Evolutionary conservation across 768 basidiomycete genomes (phyloP).

Genomic region (Panaeolus papilionaceus): DNA sequence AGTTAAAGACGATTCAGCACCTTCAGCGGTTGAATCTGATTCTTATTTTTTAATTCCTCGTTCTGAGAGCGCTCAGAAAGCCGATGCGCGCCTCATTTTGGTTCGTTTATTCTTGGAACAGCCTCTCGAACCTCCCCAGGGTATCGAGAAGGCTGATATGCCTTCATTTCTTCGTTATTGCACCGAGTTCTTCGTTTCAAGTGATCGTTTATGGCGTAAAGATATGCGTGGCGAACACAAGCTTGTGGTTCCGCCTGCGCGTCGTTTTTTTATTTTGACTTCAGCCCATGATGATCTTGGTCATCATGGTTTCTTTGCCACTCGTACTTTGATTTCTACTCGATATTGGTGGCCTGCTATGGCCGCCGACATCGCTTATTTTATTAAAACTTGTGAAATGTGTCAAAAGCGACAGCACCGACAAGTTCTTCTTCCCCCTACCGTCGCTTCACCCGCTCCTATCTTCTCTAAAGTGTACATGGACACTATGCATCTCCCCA

Average conservation of each 20-base stretch:
- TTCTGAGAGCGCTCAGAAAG: neutral
- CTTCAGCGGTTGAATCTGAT: neutral
- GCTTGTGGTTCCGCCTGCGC: constrained; percentile 24
- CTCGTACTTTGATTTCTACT: constrained; percentile 20
- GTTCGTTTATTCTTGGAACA: constrained; percentile 17
- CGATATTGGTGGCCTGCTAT: constrained; percentile 43
- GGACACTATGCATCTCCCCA: constrained; percentile 46
- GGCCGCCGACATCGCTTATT: constrained; percentile 36
- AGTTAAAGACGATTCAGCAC: too few species aligned
- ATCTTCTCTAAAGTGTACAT: constrained; percentile 40
- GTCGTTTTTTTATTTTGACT: constrained; percentile 26
- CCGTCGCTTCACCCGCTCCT: constrained; percentile 29
- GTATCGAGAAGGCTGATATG: too few species aligned
- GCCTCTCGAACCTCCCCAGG: too few species aligned
- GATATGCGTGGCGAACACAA: constrained; percentile 27
- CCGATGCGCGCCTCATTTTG: constrained; percentile 16
- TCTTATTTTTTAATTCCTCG: constrained; percentile 22
- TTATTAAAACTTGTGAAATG: constrained; percentile 13
- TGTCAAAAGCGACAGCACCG: neutral
- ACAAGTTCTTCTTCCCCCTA: constrained; percentile 19
- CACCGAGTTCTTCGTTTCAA: constrained; percentile 28
- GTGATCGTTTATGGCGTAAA: constrained; percentile 28
- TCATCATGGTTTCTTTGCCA: constrained; percentile 35
- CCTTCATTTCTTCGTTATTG: constrained; percentile 24
- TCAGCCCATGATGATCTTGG: constrained; percentile 34